Evolutionary conservation across 768 basidiomycete genomes (phyloP), one percentile per base, ranked within the genome.

Genomic region (Kwoniella heveanensis): DNA sequence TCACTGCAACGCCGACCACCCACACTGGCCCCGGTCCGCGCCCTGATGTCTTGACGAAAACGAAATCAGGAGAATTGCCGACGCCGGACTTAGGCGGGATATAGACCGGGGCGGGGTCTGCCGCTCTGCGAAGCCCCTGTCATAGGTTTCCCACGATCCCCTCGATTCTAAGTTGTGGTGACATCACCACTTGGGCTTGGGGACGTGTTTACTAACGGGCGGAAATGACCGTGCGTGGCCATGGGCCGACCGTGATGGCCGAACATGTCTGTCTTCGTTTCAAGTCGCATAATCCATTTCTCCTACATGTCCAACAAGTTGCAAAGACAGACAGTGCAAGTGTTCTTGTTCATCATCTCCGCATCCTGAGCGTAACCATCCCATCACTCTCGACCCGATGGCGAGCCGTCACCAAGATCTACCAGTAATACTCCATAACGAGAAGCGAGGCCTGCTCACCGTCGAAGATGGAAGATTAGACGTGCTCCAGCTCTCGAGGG

Each of bases 381-480:
- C 13, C 7, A 36, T 7, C 19, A 47, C 22, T 22, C 8, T 22
- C 22, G 25, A 26, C 53, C n/a, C 30, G 29, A 55, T 55, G 54
- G 12, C 54, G 24, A 6, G 47, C 13, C 66, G 37, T 8, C 71
- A 72, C 50, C 74, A 70, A 30, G 75, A 77, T 52, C 61, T 77
- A 2, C 70, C 75, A 1, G 73, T 77, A 5, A 64, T 77, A 25
- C 62, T 77, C 30, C 73, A 72, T 50, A 74, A 77, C 53, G 69
- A 77, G 12, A 72, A 72, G 62, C 37, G 73, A 7, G 75, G 75
- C 27, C 64, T 77, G 1, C 49, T 77, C 49, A 74, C 73, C 2
- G 68, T 77, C 12, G 75, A 77, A 51, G 75, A 77, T 51, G 75
- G 67, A 9, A 58, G 57, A 17, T 54, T 77, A 10, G 72, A 77